Evolutionary conservation across 176 grass and related monocot species (phyloP), one percentile per base, ranked within the genome.

Genomic region (Raddia guianensis): DNA sequence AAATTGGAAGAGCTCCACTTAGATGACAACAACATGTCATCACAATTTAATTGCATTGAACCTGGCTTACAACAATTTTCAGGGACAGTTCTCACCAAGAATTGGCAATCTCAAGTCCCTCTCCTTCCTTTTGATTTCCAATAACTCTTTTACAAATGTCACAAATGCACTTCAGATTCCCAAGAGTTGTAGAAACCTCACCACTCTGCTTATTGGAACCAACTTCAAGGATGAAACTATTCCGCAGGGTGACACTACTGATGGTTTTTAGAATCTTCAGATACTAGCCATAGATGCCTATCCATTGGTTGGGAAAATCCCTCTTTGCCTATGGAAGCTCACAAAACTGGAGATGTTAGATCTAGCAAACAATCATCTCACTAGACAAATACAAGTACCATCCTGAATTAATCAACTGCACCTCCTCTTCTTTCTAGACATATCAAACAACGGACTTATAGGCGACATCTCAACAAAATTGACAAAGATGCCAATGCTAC

Each of bases 401-500:
- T 62, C 52, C 44, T 95, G 93, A 90, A 72, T 95, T 66, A 66
- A 84, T 32, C 15, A n/a, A 5, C 75, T 95, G 70, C 19, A 27
- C n/a, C 49, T 85, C 21, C 90, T 95, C 34, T 95, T 95, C 80
- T 92, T 50, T 88, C 18, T 95, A 16, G 87, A 92, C n/a, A 37
- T 95, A 74, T 78, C 93, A 81, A 71, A 12, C 21, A 95, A 95
- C 48, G 55, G 40, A 13, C 86, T 95, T 27, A 73, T 81, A 82
- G 92, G 92, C 12, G 58, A 77, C 47, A 89, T 95, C 51, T 89
- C 92, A 72, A 33, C 20, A 34, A 55, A 45, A 72, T 49, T 95
- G 73, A 90, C 78, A 67, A 64, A 83, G 18, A 83, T 95, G 87
- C 82, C 81, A 14, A 80, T 86, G 82, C 77, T 95, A 70, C 21